Conservation (phyloP, 176 grass and related monocot species). For the Pontederia crassipes region DNA sequence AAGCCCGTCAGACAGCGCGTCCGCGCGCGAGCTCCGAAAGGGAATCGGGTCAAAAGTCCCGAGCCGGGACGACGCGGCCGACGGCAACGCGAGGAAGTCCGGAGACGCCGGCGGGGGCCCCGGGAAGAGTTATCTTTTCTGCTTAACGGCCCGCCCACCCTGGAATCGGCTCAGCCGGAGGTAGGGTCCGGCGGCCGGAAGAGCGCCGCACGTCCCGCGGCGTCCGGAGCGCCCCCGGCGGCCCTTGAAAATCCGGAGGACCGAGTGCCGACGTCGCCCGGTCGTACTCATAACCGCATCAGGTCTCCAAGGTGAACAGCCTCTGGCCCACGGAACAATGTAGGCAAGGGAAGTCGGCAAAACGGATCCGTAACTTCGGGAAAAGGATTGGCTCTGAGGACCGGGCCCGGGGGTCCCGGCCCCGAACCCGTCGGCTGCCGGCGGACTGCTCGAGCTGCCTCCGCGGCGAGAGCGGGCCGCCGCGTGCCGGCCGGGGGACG, state of each 20-base stretch:
- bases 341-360: conserved; percentile 51
- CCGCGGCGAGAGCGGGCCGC: too few species aligned
- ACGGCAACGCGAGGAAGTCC: conserved; percentile 46
- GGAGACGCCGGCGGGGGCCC: conserved; percentile 41
- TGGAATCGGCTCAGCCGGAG: conserved; percentile 47
- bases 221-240: too few species aligned
- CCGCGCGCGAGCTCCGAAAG: too few species aligned
- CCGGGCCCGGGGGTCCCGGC: conserved; percentile 33
- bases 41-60: too few species aligned
- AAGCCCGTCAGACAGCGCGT: conserved; percentile 18
- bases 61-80: not conserved
- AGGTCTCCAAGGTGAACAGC: conserved; percentile 60
- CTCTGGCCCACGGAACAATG: conserved; percentile 47
- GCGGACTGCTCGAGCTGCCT: too few species aligned
- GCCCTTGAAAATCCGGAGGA: conserved; percentile 2
- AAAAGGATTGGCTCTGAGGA: conserved; percentile 46
- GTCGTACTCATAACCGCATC: conserved; percentile 80
- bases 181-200: conserved; percentile 4
- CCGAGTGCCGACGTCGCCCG: conserved; percentile 26
- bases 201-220: too few species aligned
- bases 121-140: conserved; percentile 47
- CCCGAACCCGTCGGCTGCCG: not conserved
- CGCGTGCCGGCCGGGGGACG: too few species aligned
- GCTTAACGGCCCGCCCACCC: conserved; percentile 44
- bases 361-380: conserved; percentile 40